Conservation (phyloP, 192 early-diverging fungal genomes). For the Coemansia sp. region DNA sequence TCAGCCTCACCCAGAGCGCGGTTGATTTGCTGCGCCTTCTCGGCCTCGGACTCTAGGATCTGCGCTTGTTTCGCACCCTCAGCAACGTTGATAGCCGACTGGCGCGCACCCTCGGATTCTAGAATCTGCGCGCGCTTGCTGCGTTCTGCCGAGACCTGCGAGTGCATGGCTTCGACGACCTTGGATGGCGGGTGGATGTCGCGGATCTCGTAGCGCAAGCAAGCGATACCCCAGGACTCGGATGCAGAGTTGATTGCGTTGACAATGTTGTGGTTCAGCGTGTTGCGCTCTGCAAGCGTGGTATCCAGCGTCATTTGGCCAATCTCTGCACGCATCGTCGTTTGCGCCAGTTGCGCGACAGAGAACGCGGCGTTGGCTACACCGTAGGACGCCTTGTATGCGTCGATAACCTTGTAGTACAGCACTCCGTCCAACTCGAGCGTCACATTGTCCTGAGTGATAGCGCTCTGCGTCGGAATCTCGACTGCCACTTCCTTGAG, state of each 20-base stretch:
- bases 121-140: constrained; percentile 95
- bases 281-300: constrained; percentile 90
- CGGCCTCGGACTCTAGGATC: constrained; percentile 95
- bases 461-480: constrained; percentile 85
- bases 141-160: constrained; percentile 95
- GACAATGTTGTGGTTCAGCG: constrained; percentile 91
- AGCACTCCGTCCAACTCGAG: constrained; percentile 94
- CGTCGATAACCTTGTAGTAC: constrained; percentile 90
- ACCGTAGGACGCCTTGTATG: constrained; percentile 93
- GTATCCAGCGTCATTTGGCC: constrained; percentile 97
- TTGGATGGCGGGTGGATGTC: constrained; percentile 94
- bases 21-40: constrained; percentile 86
- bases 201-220: constrained; percentile 93
- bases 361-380: constrained; percentile 95
- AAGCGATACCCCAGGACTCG: constrained; percentile 94
- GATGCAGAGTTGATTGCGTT: constrained; percentile 91
- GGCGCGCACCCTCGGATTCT: constrained; percentile 77
- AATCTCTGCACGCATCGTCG: constrained; percentile 98
- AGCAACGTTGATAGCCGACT: constrained; percentile 96
- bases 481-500: constrained; percentile 95
- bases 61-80: constrained; percentile 90
- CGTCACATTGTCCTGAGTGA: constrained; percentile 97
- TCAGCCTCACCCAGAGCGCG: constrained; percentile 85
- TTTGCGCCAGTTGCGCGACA: constrained; percentile 95
- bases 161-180: constrained; percentile 96